Conservation (phyloP, 371 early-diverging fungal species). For the Nosema muscidifuracis region DNA sequence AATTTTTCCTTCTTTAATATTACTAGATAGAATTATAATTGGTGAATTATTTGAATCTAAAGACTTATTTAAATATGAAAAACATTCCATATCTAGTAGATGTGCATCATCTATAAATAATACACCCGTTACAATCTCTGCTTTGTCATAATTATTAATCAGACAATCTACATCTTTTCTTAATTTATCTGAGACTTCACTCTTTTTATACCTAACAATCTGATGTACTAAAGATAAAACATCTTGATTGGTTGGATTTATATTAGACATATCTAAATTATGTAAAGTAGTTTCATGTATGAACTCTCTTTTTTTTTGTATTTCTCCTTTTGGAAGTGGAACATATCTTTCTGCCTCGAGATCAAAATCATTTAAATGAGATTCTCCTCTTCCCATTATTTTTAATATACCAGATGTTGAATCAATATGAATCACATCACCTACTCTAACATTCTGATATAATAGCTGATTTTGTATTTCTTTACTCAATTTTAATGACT, state of each 20-base stretch:
- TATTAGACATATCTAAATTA: slow-evolving; percentile 53
- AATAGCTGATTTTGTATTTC: slow-evolving; percentile 37
- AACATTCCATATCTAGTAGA: slow-evolving; percentile 47
- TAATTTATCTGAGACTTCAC: slow-evolving; percentile 45
- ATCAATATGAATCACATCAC: slow-evolving; percentile 61
- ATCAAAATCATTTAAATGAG: slow-evolving; percentile 56
- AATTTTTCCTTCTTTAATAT: background rate
- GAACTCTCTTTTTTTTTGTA: slow-evolving; percentile 51
- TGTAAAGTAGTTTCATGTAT: slow-evolving; percentile 51
- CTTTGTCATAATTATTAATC: slow-evolving; percentile 36
- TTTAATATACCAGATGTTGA: slow-evolving; percentile 53
- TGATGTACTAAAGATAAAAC: slow-evolving; percentile 34
- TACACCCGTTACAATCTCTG: slow-evolving; percentile 52
- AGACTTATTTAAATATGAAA: slow-evolving; percentile 39
- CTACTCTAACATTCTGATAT: slow-evolving; percentile 42
- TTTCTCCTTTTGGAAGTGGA: slow-evolving; percentile 55
- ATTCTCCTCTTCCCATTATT: slow-evolving; percentile 58
- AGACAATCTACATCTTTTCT: slow-evolving; percentile 46
- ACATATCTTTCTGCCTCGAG: slow-evolving; percentile 59
- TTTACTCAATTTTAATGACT: slow-evolving; percentile 44
- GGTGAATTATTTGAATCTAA: slow-evolving; percentile 42
- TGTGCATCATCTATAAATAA: slow-evolving; percentile 56
- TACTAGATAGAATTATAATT: slow-evolving; percentile 42
- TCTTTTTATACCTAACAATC: slow-evolving; percentile 18
- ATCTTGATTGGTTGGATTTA: slow-evolving; percentile 41